Evolutionary conservation across 495 filamentous ascomycete genomes (phyloP), one percentile per base, ranked within the genome.

Genomic region (Pyrenopolyporus hunteri): DNA sequence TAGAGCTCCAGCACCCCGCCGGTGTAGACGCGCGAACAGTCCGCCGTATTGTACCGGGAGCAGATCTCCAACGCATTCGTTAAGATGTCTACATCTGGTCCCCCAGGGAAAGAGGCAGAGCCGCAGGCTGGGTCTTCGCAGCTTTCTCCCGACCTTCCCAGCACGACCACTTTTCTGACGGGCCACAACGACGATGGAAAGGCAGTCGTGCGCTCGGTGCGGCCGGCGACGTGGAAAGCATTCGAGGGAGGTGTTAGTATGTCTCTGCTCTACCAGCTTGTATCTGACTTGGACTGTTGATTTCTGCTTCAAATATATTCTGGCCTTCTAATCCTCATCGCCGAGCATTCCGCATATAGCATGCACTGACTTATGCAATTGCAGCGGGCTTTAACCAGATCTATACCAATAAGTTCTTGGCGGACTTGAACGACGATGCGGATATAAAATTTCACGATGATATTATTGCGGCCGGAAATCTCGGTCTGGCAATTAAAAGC

Each of bases 381-480:
- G 19, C 25, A 61, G 57, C 48, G 57, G 57, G 62, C 6, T 71
- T 71, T 52, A 66, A 66, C 53, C 66, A 66, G 39, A 66, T 71
- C 56, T 80, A 74, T 64, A 90, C 80, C 2, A 87, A 83, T 13
- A 64, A 70, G 69, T 85, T 85, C 75, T 87, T 82, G 0, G 69
- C 78, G 3, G 63, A 81, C 44, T 66, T 87, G 29, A 82, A 74
- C 71, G 57, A 51, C 39, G 79, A 86, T 57, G 71, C 73, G 4
- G 85, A 87, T 73, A 59, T 87, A 33, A 62, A 70, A 1, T 67
- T 56, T 28, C 78, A 82, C 60, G 64, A 70, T 2, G 48, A 37
- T 10, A 36, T 69, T 33, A 28, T 77, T 1, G 56, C 66, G 9
- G 32, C 63, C 1, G 78, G 76, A 51, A 70, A 66, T 0, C 70